Evolutionary conservation across 257 asterid genomes (phyloP).

Genomic region (Solanum pimpinellifolium): DNA sequence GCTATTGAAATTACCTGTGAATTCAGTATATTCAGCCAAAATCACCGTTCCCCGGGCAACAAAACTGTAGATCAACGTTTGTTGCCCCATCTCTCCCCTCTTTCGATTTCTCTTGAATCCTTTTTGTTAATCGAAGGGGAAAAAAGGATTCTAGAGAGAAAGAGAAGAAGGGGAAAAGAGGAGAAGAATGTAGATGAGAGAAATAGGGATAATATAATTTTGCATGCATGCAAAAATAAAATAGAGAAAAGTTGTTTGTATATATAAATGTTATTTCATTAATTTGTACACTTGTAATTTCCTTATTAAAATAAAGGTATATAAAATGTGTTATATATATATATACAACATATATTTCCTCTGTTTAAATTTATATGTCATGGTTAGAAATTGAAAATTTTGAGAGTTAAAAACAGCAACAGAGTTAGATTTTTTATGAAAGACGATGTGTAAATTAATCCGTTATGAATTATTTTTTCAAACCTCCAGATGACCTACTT

Average conservation of each 20-base stretch:
- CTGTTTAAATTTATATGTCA: no score
- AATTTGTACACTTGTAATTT: neutral
- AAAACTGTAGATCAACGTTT: slow-evolving; percentile 89
- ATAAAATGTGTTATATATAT: neutral
- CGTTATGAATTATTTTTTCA: no score
- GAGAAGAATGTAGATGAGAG: slow-evolving; percentile 1
- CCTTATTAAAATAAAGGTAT: neutral
- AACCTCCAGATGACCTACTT: neutral
- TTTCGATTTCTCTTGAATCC: neutral
- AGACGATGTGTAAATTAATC: no score
- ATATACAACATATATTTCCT: no score
- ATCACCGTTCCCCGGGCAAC: slow-evolving; percentile 87
- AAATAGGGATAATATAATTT: slow-evolving; percentile 1
- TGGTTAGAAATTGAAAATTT: no score
- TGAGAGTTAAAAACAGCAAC: no score
- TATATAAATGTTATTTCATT: neutral
- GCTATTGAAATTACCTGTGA: slow-evolving; percentile 82
- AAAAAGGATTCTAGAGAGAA: neutral
- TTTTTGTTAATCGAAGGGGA: neutral
- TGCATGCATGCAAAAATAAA: neutral
- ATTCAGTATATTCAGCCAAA: slow-evolving; percentile 84
- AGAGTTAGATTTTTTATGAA: no score
- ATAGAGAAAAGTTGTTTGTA: neutral
- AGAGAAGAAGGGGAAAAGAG: neutral
- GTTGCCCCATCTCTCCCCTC: slow-evolving; percentile 39